Conservation (phyloP, 768 basidiomycete genomes). For the Hysterangium stoloniferum region DNA sequence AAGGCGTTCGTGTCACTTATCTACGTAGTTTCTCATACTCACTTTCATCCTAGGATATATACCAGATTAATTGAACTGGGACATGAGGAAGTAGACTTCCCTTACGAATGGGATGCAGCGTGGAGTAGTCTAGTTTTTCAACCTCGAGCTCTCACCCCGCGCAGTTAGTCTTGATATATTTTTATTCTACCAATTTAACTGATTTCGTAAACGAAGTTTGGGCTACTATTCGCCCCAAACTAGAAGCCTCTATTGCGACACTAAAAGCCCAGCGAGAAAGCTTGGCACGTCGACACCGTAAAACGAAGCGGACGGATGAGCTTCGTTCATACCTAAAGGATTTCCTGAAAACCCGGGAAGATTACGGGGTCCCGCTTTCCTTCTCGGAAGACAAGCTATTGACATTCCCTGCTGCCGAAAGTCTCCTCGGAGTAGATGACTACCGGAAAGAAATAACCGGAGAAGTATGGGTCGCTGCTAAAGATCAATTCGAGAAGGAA, state of each 20-base stretch:
- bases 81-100: neutral
- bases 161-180: conserved; percentile 1
- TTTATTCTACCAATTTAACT: neutral
- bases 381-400: neutral
- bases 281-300: neutral
- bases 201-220: neutral
- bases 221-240: neutral
- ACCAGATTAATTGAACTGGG: neutral
- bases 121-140: conserved; percentile 4
- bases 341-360: neutral
- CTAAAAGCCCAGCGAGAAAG: neutral
- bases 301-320: neutral
- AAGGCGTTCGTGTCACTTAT: neutral
- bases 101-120: neutral
- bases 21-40: neutral
- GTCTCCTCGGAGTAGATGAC: neutral
- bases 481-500: conserved; percentile 5
- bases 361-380: neutral
- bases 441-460: neutral
- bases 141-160: conserved; percentile 8
- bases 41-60: neutral
- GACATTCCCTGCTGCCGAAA: neutral
- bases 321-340: neutral
- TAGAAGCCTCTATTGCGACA: neutral
- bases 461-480: neutral